These are phyloP conservation scores for Venturia oleaginea DNA, from an alignment of 2,329 filamentous ascomycete genomes.

Conservation along the genomic window DNA sequence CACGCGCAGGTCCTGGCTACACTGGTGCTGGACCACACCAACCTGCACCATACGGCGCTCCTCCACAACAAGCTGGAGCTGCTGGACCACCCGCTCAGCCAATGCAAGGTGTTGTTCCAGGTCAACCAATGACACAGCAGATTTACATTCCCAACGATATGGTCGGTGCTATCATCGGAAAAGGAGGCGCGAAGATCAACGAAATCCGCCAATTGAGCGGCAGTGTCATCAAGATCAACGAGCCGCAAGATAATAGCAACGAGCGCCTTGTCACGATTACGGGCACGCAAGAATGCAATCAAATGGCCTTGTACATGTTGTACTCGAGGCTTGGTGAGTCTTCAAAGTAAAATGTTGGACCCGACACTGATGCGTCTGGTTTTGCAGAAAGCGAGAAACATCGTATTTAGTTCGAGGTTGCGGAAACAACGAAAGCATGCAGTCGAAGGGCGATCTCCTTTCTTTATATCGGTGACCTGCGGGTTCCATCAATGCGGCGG, in stretches of 20 bases:
- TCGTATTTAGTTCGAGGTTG: conserved; percentile 43
- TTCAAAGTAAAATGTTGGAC: not conserved
- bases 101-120: conserved; percentile 65
- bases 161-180: conserved; percentile 98
- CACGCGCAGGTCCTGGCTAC: conserved; percentile 59
- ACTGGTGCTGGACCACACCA: conserved; percentile 72
- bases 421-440: not conserved
- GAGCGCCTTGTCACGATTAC: conserved; percentile 96
- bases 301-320: conserved; percentile 99
- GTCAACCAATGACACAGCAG: conserved; percentile 87
- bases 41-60: conserved; percentile 55
- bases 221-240: conserved; percentile 99
- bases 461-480: not conserved
- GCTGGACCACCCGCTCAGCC: conserved; percentile 52
- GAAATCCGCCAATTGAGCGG: conserved; percentile 95
- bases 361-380: not conserved
- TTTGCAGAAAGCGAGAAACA: conserved; percentile 65
- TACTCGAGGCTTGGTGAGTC: conserved; percentile 85
- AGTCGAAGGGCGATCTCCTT: not conserved
- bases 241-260: conserved; percentile 97
- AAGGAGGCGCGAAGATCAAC: conserved; percentile 98
- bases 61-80: conserved; percentile 40
- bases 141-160: conserved; percentile 99
- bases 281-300: conserved; percentile 95
- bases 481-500: not conserved